Percentiles rank a stretch among this genome's conserved stretches.
Evolutionary conservation across 192 early-diverging fungal genomes (phyloP).

Genomic region (Backusella australiensis): DNA sequence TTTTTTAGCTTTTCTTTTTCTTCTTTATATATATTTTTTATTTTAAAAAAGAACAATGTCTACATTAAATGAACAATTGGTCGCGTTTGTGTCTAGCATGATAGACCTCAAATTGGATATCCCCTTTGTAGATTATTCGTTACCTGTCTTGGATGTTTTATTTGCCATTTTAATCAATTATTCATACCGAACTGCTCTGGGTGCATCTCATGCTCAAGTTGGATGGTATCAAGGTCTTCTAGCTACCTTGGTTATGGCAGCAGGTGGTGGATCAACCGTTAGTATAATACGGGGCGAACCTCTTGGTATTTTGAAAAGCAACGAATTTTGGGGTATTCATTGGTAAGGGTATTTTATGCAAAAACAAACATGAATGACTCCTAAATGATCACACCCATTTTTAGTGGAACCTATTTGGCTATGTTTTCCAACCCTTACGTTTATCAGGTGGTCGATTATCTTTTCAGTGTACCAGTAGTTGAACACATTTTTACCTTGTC

Average conservation of each 20-base stretch:
- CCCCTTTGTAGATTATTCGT: not conserved
- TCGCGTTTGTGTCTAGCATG: not conserved
- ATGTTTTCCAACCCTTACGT: conserved; percentile 29
- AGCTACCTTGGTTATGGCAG: conserved; percentile 31
- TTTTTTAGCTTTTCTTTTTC: not conserved
- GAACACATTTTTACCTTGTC: conserved; percentile 15
- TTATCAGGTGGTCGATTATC: conserved; percentile 12
- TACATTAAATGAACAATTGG: conserved; percentile 14
- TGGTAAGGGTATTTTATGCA: conserved; percentile 18
- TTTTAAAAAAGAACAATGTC: not conserved
- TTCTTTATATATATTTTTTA: not conserved
- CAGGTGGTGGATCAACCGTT: conserved; percentile 33
- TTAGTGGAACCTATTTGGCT: conserved; percentile 24
- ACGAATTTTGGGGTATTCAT: conserved; percentile 30
- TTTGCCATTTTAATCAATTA: conserved; percentile 24
- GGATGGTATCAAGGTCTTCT: conserved; percentile 37
- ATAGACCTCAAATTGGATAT: not conserved
- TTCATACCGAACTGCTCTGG: conserved; percentile 18
- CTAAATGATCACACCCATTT: not conserved
- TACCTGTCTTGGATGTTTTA: conserved; percentile 13
- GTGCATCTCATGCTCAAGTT: conserved; percentile 27
- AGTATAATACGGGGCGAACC: conserved; percentile 31
- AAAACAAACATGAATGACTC: not conserved
- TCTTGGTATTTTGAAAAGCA: conserved; percentile 22
- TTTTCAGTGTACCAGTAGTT: conserved; percentile 20